Evolutionary conservation across 768 basidiomycete species (phyloP).

Genomic region (Panus rudis): DNA sequence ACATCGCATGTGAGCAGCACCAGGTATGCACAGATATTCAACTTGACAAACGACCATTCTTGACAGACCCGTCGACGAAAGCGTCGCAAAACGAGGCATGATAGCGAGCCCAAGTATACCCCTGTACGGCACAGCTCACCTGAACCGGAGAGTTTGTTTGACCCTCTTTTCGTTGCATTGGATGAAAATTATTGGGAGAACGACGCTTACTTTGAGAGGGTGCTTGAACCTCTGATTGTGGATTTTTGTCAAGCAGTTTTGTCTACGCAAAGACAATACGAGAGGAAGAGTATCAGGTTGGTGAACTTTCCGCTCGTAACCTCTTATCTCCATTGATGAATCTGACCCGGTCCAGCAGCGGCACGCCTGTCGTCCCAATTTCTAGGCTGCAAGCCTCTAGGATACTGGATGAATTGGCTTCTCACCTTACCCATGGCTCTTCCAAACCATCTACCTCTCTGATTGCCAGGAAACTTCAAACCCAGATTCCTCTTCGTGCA

Average conservation of each 20-base stretch:
- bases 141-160: not conserved
- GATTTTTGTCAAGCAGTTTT: slow-evolving; percentile 13
- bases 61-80: not conserved
- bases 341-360: not conserved
- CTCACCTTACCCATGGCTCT: not conserved
- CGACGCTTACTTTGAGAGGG: slow-evolving; percentile 26
- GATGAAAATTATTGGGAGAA: slow-evolving; percentile 3
- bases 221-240: slow-evolving; percentile 26
- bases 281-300: not conserved
- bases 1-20: no score
- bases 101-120: not conserved
- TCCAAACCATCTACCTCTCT: slow-evolving; percentile 1
- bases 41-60: no score
- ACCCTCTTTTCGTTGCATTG: slow-evolving; percentile 5
- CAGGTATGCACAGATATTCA: no score
- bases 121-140: not conserved
- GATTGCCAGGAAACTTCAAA: slow-evolving; percentile 7
- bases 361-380: slow-evolving; percentile 7
- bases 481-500: not conserved
- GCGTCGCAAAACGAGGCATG: not conserved
- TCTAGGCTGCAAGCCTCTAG: slow-evolving; percentile 2
- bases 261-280: no score
- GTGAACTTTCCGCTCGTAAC: not conserved
- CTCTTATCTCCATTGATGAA: not conserved
- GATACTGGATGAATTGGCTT: slow-evolving; percentile 5